A percentile compares a stretch with the other conserved stretches of the same genome.
Conservation (phyloP, 2,329 filamentous ascomycete genomes). For the Trematosphaeria pertusa region DNA sequence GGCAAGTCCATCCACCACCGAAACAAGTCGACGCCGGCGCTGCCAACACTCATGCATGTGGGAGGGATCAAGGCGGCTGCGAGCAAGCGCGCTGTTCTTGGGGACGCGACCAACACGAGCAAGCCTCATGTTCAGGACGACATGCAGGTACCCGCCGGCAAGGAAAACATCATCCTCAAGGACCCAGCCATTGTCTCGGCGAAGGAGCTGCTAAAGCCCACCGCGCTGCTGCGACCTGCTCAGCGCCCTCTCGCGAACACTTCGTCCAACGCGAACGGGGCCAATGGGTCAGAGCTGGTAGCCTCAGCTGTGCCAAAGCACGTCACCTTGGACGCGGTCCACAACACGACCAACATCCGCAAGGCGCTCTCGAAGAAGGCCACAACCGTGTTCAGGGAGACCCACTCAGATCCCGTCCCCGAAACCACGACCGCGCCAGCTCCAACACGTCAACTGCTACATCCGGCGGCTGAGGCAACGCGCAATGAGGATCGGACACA, state of each 20-base stretch:
- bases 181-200: conserved; percentile 34
- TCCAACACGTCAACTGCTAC: conserved; percentile 29
- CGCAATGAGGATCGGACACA: conserved; percentile 29
- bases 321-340: conserved; percentile 30
- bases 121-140: conserved; percentile 62
- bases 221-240: conserved; percentile 63
- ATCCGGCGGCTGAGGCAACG: conserved; percentile 31
- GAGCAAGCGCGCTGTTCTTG: conserved; percentile 80
- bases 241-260: conserved; percentile 60
- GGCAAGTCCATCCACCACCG: conserved; percentile 71
- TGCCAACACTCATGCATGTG: conserved; percentile 62
- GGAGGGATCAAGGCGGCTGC: conserved; percentile 67
- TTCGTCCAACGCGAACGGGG: conserved; percentile 26
- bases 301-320: conserved; percentile 32
- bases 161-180: conserved; percentile 45
- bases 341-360: conserved; percentile 49
- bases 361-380: conserved; percentile 61
- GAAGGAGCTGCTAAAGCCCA: conserved; percentile 53
- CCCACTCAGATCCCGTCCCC: conserved; percentile 24
- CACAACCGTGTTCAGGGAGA: conserved; percentile 63
- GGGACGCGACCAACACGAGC: conserved; percentile 78
- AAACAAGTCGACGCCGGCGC: conserved; percentile 77
- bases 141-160: conserved; percentile 54
- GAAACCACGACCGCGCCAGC: conserved; percentile 24
- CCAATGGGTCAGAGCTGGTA: conserved; percentile 20